These are phyloP conservation scores for Kwoniella heveanensis DNA, from an alignment of 768 basidiomycete species.

Conservation along the genomic window DNA sequence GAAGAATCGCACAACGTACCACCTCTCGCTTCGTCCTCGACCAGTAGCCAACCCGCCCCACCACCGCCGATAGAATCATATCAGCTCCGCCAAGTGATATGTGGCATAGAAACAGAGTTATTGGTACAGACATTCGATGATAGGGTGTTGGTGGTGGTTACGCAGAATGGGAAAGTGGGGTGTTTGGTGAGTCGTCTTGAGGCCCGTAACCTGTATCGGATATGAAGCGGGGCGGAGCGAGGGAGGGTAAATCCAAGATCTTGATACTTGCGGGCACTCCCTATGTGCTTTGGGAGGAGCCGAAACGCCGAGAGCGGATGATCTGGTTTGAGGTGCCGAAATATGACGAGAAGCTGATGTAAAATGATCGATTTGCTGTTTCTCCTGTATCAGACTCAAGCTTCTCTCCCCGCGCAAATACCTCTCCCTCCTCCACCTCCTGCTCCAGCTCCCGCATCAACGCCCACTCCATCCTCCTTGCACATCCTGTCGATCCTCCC, in stretches of 20 bases:
- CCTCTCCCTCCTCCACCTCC: conserved; percentile 16
- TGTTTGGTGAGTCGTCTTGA: conserved; percentile 65
- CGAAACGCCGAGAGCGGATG: too few species aligned
- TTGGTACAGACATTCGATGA: conserved; percentile 78
- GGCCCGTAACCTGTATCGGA: too few species aligned
- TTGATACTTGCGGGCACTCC: too few species aligned
- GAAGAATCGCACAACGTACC: conserved; percentile 30
- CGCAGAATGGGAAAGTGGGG: conserved; percentile 88
- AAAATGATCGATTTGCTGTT: not conserved
- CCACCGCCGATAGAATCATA: conserved; percentile 58
- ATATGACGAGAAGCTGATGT: too few species aligned
- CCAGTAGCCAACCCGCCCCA: not conserved
- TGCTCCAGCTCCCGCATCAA: conserved; percentile 9
- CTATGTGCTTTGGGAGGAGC: too few species aligned
- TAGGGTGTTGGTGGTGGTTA: conserved; percentile 79
- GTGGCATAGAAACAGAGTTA: conserved; percentile 70
- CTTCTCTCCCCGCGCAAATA: conserved; percentile 39
- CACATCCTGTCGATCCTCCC: conserved; percentile 38
- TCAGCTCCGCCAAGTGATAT: conserved; percentile 62
- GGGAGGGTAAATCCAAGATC: too few species aligned
- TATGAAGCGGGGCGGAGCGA: not conserved
- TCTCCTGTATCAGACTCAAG: conserved; percentile 52
- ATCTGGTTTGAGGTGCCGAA: too few species aligned
- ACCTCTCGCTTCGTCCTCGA: too few species aligned
- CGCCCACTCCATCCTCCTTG: conserved; percentile 5